phyloP scores from a whole-genome alignment of 768 basidiomycete genomes.

The Russula abietina region DNA sequence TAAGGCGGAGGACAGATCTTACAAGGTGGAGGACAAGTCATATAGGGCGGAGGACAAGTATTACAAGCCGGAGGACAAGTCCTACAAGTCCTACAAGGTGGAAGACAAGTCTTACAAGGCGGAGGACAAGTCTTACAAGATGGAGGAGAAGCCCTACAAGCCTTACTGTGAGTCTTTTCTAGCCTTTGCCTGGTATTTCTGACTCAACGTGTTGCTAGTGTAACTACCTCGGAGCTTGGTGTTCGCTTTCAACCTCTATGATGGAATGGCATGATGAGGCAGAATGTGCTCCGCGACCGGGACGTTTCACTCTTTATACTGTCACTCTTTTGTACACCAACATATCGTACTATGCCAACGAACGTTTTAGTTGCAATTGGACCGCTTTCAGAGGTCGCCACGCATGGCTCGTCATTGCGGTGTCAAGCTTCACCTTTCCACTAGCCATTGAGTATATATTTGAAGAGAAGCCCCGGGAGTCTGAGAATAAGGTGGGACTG shows the following conservation, averaged over 20 bases:
- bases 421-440: neutral
- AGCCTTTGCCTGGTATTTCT: neutral
- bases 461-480: too few relatives aligned
- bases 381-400: neutral
- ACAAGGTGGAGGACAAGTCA: neutral
- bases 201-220: neutral
- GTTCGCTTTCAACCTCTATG: neutral
- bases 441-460: too few relatives aligned
- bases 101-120: neutral
- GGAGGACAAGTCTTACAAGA: neutral
- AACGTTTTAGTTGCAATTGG: neutral
- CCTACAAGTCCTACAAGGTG: neutral
- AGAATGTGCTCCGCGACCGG: neutral
- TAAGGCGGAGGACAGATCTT: too few relatives aligned
- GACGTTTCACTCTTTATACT: conserved; percentile 15
- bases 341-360: neutral
- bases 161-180: neutral
- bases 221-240: neutral
- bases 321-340: conserved; percentile 12
- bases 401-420: neutral
- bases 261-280: neutral
- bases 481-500: too few relatives aligned
- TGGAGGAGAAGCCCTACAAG: neutral
- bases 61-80: neutral
- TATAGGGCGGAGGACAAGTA: neutral